Evolutionary conservation across 2,329 filamentous ascomycete genomes (phyloP), one percentile per base, ranked within the genome.

Genomic region (Fusarium verrucosum): DNA sequence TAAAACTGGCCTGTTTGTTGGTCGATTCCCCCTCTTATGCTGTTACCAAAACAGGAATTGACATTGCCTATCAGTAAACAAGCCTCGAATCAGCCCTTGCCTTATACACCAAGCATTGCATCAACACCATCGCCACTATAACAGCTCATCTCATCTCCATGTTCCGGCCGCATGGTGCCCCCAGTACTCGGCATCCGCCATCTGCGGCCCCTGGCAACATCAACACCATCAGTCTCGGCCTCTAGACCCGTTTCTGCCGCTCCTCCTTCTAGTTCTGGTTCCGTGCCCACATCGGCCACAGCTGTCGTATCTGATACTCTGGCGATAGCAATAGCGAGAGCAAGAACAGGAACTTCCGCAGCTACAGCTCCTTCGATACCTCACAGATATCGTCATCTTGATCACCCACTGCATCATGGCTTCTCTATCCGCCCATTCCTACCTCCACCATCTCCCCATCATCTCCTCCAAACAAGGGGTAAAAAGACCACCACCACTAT

Each of bases 401-500:
- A 46, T n/a, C 60, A 36, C 42, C 33, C 45, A 13, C 25, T 54
- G 20, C 50, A 46, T 43, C 51, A 58, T 58, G 53, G 37, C 30
- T 47, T 51, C 43, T 56, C 58, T 22, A 60, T 65, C 63, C 60
- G 60, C 41, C 56, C 58, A 62, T 70, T 70, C 58, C 50, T 59
- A 46, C 54, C 53, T 46, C 63, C 63, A 44, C 43, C 50, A 43
- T 68, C 65, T 66, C 68, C 58, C 33, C 62, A 61, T 62, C 54
- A 20, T 25, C 40, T 42, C 51, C 49, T 69, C 30, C 72, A 75
- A 38, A 37, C 46, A 49, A 72, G 85, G 71, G 82, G 83, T 57
- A 86, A 84, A 73, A 87, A 84, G 75, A 86, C 83, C 7, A 83
- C 74, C 70, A 81, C 83, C 4, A 82, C 81, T 2, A 66, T 88